Evolutionary conservation across 257 asterid species (phyloP).

Genomic region (Ehretia macrophylla): DNA sequence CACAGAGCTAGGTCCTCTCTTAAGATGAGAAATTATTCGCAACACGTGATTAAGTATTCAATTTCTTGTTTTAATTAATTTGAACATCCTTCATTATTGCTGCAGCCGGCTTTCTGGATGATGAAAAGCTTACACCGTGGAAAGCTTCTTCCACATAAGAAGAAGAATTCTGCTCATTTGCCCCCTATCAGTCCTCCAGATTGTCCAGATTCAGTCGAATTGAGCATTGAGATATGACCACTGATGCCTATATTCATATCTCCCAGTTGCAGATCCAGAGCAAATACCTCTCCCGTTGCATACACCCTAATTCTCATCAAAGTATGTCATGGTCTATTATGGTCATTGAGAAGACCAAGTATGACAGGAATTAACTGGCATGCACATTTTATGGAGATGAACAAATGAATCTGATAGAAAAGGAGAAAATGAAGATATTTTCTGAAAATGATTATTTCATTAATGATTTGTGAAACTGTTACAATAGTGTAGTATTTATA

Average conservation of each 20-base stretch:
- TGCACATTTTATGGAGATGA: too few species aligned
- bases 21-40: too few species aligned
- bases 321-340: too few species aligned
- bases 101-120: constrained; percentile 76
- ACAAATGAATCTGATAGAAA: too few species aligned
- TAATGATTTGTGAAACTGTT: too few species aligned
- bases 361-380: too few species aligned
- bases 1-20: too few species aligned
- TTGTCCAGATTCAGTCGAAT: constrained; percentile 28
- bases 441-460: too few species aligned
- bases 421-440: too few species aligned
- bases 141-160: constrained; percentile 48
- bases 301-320: too few species aligned
- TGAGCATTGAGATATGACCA: constrained; percentile 64
- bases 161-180: constrained; percentile 16
- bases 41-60: not conserved
- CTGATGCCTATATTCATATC: not conserved
- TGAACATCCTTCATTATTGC: not conserved
- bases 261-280: not conserved
- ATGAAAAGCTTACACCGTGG: constrained; percentile 64
- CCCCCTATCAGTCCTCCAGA: constrained; percentile 33
- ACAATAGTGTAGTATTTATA: too few species aligned
- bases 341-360: too few species aligned
- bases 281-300: not conserved
- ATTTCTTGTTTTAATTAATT: not conserved